These are phyloP conservation scores for Narthecium ossifragum DNA, from an alignment of 106 monocot genomes.

Conservation along the genomic window DNA sequence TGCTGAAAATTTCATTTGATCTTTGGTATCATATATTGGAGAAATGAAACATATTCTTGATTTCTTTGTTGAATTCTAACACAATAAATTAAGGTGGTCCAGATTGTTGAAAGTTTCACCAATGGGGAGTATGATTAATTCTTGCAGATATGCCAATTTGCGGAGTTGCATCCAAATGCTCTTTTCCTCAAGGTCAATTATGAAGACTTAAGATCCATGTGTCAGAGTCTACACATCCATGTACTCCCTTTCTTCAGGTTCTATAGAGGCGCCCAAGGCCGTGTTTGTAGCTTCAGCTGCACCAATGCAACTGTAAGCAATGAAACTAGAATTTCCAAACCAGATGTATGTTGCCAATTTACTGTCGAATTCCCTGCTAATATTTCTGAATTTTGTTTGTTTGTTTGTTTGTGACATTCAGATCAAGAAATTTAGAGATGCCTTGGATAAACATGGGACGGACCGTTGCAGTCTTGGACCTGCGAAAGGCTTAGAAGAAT, in stretches of 20 bases:
- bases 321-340: neutral
- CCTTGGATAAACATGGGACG: conserved; percentile 30
- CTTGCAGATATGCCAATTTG: conserved; percentile 54
- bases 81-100: too few species aligned
- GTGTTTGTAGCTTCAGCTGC: conserved; percentile 49
- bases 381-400: neutral
- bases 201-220: conserved; percentile 55
- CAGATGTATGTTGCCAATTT: neutral
- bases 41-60: too few species aligned
- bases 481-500: conserved; percentile 32
- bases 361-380: neutral
- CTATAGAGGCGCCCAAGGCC: conserved; percentile 38
- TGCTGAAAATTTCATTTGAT: too few species aligned
- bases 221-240: conserved; percentile 29
- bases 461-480: conserved; percentile 37
- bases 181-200: conserved; percentile 61
- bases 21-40: too few species aligned
- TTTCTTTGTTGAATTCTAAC: too few species aligned
- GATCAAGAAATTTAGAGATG: conserved; percentile 42
- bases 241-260: conserved; percentile 43
- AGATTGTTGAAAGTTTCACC: neutral
- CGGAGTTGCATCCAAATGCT: conserved; percentile 44
- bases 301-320: conserved; percentile 38
- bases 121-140: neutral
- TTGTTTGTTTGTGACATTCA: neutral